A percentile compares a stretch with the other conserved stretches of the same genome.
Evolutionary conservation across 768 basidiomycete genomes (phyloP).

Genomic region (Termitomyces sp.): DNA sequence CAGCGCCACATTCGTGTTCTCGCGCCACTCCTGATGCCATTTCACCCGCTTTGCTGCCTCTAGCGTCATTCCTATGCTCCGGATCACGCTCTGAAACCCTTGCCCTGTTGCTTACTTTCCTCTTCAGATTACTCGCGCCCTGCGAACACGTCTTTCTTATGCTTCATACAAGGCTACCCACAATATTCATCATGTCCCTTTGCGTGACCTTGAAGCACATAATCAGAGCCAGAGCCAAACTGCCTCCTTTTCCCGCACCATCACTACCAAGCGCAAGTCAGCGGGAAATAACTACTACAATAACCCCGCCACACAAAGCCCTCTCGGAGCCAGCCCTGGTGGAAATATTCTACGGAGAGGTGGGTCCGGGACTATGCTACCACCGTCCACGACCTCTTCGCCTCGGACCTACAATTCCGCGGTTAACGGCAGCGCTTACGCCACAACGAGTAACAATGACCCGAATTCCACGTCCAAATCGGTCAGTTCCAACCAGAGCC

Average conservation of each 20-base stretch:
- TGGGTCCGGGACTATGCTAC: slow-evolving; percentile 43
- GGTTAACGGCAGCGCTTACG: slow-evolving; percentile 24
- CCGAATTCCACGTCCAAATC: slow-evolving; percentile 29
- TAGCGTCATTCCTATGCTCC: slow-evolving; percentile 8
- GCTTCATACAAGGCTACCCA: slow-evolving; percentile 82
- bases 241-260: slow-evolving; percentile 44
- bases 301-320: slow-evolving; percentile 49
- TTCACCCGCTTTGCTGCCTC: slow-evolving; percentile 9
- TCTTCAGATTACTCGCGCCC: slow-evolving; percentile 71
- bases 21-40: slow-evolving; percentile 5
- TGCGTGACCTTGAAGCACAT: slow-evolving; percentile 72
- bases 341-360: slow-evolving; percentile 28
- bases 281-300: slow-evolving; percentile 40
- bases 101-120: slow-evolving; percentile 33
- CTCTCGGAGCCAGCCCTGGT: slow-evolving; percentile 26
- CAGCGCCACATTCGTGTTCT: slow-evolving; percentile 5
- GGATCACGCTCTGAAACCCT: slow-evolving; percentile 27
- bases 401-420: slow-evolving; percentile 43
- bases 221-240: slow-evolving; percentile 38
- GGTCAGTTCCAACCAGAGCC: slow-evolving; percentile 46
- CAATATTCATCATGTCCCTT: slow-evolving; percentile 60
- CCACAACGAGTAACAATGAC: slow-evolving; percentile 29
- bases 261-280: slow-evolving; percentile 58
- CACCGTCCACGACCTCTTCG: slow-evolving; percentile 37
- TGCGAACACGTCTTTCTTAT: slow-evolving; percentile 78